Base-by-base conservation (phyloP, 495 filamentous ascomycete genomes). In the Chaetomium tenue region DNA sequence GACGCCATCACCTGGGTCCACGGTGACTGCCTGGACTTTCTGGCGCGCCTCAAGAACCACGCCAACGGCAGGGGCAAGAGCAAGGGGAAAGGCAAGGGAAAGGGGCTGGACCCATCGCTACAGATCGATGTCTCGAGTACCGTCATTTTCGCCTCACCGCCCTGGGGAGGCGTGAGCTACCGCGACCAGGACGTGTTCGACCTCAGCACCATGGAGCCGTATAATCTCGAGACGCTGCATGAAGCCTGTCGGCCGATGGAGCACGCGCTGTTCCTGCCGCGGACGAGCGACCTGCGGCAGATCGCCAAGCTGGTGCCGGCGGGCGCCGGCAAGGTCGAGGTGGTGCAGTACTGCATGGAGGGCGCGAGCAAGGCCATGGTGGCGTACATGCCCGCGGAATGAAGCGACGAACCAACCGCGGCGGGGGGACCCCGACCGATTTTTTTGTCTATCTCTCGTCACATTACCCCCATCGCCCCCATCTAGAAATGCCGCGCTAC, bases 161-260 rank as follows among this genome's bases (percentile, higher is more conserved):
- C 94, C 0, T 98, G 94, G 94, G 94, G 94, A 64, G 94, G 94
- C 2, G 91, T 91, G 5, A 86, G 84, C 42, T 98, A 98, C 73
- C 82, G 82, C 25, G 86, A 83, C 7, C 87, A 90, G 60, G 76
- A 87, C 18, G 82, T 98, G 26, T 98, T 97, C 71, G 86, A 97
- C 72, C 81, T 98, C n/a, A 77, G 76, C 54, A 87, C 81, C 1
- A 97, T 98, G 94, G 76, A 90, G 71, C 94, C 95, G 25, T 98
- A 98, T 71, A 86, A 83, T 7, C 72, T 95, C 20, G 71, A 78
- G 16, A 73, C 79, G 22, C 78, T 96, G 5, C 85, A 90, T 69
- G 75, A 75, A 16, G 79, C 84, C 9, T 91, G 87, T 64, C 80
- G 61, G 62, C 65, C 71, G 50, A 81, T 82, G 75, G 77, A 79